Conservation (phyloP, 208 protist species). For the Strigomonas culicis region DNA sequence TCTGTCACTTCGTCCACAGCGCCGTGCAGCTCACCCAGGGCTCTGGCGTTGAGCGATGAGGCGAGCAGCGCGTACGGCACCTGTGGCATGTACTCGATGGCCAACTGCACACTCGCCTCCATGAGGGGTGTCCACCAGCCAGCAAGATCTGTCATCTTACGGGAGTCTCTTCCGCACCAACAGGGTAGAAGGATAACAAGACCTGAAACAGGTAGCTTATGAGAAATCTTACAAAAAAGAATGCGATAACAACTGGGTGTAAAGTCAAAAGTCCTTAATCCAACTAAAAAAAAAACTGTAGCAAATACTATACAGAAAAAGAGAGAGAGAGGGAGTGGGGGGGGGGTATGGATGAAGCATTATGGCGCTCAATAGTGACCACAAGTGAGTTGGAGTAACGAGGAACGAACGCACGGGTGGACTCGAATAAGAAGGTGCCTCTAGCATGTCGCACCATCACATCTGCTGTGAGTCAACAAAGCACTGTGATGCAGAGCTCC, state of each 20-base stretch:
- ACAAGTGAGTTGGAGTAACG: neutral
- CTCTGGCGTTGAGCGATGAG: too few species aligned
- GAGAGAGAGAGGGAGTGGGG: neutral
- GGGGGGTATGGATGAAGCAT: neutral
- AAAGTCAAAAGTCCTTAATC: neutral
- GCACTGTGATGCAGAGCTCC: too few species aligned
- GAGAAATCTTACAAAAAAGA: neutral
- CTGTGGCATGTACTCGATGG: too few species aligned
- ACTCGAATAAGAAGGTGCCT: neutral
- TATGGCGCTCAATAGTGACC: neutral
- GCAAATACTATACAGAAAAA: neutral
- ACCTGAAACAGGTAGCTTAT: neutral
- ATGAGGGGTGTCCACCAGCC: too few species aligned
- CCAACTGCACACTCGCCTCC: too few species aligned
- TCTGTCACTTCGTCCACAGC: too few species aligned
- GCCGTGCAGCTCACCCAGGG: too few species aligned
- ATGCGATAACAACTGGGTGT: neutral
- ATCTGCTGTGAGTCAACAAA: neutral
- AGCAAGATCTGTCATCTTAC: too few species aligned
- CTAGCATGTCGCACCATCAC: neutral
- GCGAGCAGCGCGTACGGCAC: too few species aligned
- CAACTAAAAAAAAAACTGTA: neutral
- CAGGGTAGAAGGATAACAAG: neutral
- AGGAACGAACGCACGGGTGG: neutral
- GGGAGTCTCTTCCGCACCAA: neutral